Evolutionary conservation across 129 eudicot species (phyloP), one percentile per base, ranked within the genome.

Genomic region (Artemisia argyi): DNA sequence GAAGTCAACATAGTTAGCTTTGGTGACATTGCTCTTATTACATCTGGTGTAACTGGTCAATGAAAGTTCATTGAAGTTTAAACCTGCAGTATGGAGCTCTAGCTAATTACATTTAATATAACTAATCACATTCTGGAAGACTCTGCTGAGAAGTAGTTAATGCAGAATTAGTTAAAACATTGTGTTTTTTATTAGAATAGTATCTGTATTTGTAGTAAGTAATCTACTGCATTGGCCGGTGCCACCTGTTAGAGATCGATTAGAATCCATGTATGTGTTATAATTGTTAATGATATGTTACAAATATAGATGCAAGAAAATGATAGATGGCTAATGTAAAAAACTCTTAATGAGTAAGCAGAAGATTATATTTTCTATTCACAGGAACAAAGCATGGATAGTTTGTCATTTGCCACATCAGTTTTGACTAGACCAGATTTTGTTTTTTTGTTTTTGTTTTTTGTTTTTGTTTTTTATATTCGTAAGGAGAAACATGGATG

Each of bases 221-320:
- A 74, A 71, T 71, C 76, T 65, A 42, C 73, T 76, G 28, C 72
- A 59, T 12, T 71, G 59, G 78, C 61, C 48, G 75, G 82, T 72
- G 79, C 75, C 11, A 76, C 64, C 72, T 72, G 78, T 71, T 65
- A 72, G 12, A 72, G 53, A 26, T 53, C 11, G 47, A 60, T 62
- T 61, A 35, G 76, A 66, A 66, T 35, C 72, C 61, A 51, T 9
- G 11, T 72, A 58, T 47, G 24, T 16, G 2, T 19, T 18, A 62
- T 68, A 44, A 63, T 74, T 74, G 18, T 71, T 59, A 75, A 58
- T 67, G 51, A 68, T 28, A 48, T 56, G 49, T 51, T 28, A 28
- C 30, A 28, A 28, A 28, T 28, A 28, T 28, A 47, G 66, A 24
- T 71, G 6, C 61, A 73, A 35, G 11, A 35, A 35, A 66, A 12